A percentile compares a stretch with the other conserved stretches of the same genome.
Conservation (phyloP, 345 rosid genomes). For the Luvunga scandens region DNA sequence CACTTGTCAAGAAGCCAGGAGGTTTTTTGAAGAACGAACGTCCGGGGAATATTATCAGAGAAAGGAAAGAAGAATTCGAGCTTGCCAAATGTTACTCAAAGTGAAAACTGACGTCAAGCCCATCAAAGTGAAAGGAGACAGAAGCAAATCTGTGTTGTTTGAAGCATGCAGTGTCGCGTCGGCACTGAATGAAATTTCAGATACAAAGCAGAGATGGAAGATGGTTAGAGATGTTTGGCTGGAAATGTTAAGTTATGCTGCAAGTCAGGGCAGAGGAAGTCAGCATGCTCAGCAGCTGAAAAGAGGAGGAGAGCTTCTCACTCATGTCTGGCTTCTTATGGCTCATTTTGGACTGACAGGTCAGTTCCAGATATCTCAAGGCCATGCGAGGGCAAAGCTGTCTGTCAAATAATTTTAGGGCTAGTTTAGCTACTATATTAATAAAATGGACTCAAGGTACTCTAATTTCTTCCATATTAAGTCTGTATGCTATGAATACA, state of each 20-base stretch:
- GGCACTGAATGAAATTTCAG: background rate
- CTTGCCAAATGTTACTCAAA: background rate
- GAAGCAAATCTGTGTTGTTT: slow-evolving; percentile 13
- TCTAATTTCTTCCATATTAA: background rate
- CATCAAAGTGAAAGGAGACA: slow-evolving; percentile 12
- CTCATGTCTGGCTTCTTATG: slow-evolving; percentile 14
- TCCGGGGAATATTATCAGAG: background rate
- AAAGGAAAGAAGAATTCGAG: background rate
- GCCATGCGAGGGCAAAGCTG: background rate
- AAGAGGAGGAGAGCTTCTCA: slow-evolving; percentile 13
- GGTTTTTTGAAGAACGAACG: background rate
- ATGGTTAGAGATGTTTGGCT: slow-evolving; percentile 1
- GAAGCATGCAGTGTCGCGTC: slow-evolving; percentile 12
- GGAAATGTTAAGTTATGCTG: slow-evolving; percentile 2
- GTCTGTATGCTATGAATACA: background rate
- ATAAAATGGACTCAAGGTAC: background rate
- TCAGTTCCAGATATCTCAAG: slow-evolving; percentile 9
- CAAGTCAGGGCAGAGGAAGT: slow-evolving; percentile 4
- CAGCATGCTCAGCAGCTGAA: slow-evolving; percentile 10
- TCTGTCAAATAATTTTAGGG: background rate
- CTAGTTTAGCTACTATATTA: background rate
- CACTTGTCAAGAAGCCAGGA: background rate
- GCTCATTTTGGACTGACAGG: slow-evolving; percentile 8
- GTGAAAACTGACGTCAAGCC: slow-evolving; percentile 4
- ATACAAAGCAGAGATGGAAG: background rate